Evolutionary conservation across 2,329 filamentous ascomycete species (phyloP), one percentile per base, ranked within the genome.

Genomic region (Monosporascus ibericus): DNA sequence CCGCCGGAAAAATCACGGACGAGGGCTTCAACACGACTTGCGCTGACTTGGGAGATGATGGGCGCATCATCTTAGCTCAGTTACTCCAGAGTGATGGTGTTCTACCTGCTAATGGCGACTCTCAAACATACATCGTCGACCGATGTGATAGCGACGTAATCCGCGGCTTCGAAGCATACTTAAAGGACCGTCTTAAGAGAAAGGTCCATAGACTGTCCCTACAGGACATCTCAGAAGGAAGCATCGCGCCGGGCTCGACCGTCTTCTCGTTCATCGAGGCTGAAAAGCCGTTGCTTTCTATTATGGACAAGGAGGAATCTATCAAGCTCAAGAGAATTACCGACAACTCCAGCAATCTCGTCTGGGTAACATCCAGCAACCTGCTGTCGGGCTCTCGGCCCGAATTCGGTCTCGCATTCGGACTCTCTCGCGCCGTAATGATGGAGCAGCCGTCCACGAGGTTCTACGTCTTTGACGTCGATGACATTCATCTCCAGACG

Each of bases 381-480:
- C 9, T 38, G 14, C 37, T 38, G 7, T n/a, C 14, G n/a, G 37
- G 37, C 14, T 15, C 37, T 15, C 37, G 37, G 4, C 37, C 37
- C 14, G 37, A 38, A n/a, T n/a, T 38, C 14, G 37, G 37, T n/a
- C 14, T 38, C 37, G 37, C n/a, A 5, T 38, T 17, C 15, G 59
- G 59, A 1, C 44, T 58, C 1, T 58, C 57, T 1, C 58, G 58
- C 5, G 55, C 57, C 3, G 20, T 60, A 1, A 59, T 55, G 57
- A 22, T 60, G 3, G 58, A 60, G 34, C 58, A 60, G 24, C 58
- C 58, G 1, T 9, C 53, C 1, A 18, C 52, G 3, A 34, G 49
- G 2, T 60, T 24, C 6, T 34, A 22, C 2, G 44, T 60, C 17
- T 1, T 60, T 2, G 58, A 60, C 18, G 14, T 60, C 17, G 51